Base-by-base conservation (phyloP, 345 rosid genomes). In the Euphorbia lathyris region DNA sequence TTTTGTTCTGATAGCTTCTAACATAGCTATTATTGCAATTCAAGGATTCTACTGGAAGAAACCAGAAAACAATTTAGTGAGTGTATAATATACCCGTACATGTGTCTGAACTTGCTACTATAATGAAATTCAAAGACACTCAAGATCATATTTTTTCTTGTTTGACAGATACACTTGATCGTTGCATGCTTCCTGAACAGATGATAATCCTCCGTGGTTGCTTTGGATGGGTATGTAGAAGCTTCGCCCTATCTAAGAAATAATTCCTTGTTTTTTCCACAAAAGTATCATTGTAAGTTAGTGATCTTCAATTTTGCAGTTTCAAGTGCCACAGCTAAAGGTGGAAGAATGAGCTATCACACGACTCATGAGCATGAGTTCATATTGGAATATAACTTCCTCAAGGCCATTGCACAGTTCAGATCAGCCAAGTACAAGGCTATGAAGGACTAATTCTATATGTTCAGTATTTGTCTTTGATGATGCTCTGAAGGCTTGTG, bases 31-130 rank as follows among this genome's bases (percentile, higher is more conserved):
- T 32, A 74, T 78, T 32, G 75, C 71, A 26, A 63, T 78, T 52
- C 84, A 78, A 58, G 86, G 86, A 55, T 78, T 83, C 68, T 83
- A 80, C 70, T 78, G 77, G 79, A 61, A 38, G 42, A 30, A 53
- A 14, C 82, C 83, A 27, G 67, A 71, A 52, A 80, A 75, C 32
- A 83, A 83, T 66, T 29, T 80, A 9, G 86, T 83, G 70, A 73
- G 86, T 53, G 10, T 40, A 34, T 20, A 7, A 56, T 26, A 2
- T 14, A 36, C 40, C 20, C 3, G 10, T 22, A 43, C 13, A 23
- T 42, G 3, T 20, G 56, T 13, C 17, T 42, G 13, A 19, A 13
- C 12, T 66, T 22, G 26, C 17, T 55, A 12, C 59, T 14, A 5
- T 12, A 30, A 38, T 7, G 47, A 63, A 59, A n/a, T 20, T 55